Evolutionary conservation across 108 stramenopile species (phyloP).

Genomic region (Nannochloropsis gaditana): DNA sequence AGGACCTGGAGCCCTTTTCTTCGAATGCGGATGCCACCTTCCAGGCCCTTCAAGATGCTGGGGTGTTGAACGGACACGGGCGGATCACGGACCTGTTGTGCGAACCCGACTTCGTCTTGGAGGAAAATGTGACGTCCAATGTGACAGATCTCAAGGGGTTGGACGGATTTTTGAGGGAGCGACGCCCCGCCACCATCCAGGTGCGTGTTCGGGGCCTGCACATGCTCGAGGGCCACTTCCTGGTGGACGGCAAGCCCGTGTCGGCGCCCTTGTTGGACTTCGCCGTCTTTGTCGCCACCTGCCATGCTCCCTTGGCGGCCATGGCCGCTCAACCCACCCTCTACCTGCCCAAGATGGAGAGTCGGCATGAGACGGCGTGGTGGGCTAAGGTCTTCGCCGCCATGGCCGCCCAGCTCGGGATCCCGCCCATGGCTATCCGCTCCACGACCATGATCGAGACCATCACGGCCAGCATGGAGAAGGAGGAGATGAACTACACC

Average conservation of each 20-base stretch:
- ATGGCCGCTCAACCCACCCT: neutral
- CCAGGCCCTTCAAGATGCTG: neutral
- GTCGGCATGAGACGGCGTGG: neutral
- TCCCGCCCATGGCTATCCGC: neutral
- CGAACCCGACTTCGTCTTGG: neutral
- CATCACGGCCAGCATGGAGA: slow-evolving; percentile 10
- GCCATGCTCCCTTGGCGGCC: neutral
- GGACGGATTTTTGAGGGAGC: neutral
- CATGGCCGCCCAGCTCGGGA: neutral
- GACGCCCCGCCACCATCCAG: neutral
- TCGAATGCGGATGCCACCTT: neutral
- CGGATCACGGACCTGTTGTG: neutral
- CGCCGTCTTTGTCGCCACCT: slow-evolving; percentile 6
- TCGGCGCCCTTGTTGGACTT: slow-evolving; percentile 8
- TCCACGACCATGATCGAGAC: neutral
- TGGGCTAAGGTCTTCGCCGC: slow-evolving; percentile 12
- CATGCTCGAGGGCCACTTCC: neutral
- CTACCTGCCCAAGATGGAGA: slow-evolving; percentile 9
- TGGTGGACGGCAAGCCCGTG: neutral
- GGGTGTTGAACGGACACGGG: neutral
- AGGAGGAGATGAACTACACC: slow-evolving; percentile 7
- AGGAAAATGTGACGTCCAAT: neutral
- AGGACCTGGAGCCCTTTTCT: neutral
- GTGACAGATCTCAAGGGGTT: neutral
- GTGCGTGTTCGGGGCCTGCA: neutral